Conservation (phyloP, 2,329 filamentous ascomycete genomes). For the Ceratocystis destructans region DNA sequence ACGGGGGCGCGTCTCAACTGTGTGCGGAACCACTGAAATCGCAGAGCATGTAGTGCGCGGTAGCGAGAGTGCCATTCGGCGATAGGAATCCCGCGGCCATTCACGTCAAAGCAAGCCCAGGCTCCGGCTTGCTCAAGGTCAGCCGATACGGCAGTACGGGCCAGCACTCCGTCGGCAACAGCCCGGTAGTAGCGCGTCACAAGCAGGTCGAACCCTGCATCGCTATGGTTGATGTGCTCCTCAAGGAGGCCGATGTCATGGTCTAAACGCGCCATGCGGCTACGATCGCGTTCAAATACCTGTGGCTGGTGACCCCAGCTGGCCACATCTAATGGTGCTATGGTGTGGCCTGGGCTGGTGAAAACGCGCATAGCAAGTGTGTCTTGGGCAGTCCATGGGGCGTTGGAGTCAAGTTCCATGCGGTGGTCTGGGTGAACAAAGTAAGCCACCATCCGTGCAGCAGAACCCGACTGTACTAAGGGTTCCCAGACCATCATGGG, state of each 20-base stretch:
- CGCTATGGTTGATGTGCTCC: slow-evolving; percentile 21
- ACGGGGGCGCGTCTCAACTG: slow-evolving; percentile 4
- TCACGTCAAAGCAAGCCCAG: slow-evolving; percentile 7
- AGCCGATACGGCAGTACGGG: neutral
- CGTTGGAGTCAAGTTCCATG: neutral
- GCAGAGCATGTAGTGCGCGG: slow-evolving; percentile 19
- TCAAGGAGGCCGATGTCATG: slow-evolving; percentile 22
- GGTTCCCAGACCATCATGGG: slow-evolving; percentile 14
- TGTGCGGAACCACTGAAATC: slow-evolving; percentile 4
- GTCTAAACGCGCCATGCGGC: slow-evolving; percentile 20
- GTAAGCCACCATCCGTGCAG: slow-evolving; percentile 12
- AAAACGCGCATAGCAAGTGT: slow-evolving; percentile 4
- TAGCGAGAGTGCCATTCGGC: slow-evolving; percentile 22
- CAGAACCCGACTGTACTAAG: neutral
- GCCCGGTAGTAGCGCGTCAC: slow-evolving; percentile 22
- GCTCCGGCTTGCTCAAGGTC: slow-evolving; percentile 19
- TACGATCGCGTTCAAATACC: neutral
- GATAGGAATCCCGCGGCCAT: neutral
- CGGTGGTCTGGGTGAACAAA: slow-evolving; percentile 7
- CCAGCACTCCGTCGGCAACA: slow-evolving; percentile 20
- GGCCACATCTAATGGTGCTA: neutral
- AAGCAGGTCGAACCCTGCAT: slow-evolving; percentile 22
- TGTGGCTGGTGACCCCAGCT: slow-evolving; percentile 3
- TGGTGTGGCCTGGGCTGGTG: slow-evolving; percentile 12
- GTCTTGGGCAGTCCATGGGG: slow-evolving; percentile 8